Base-by-base conservation (phyloP, 805 yeast genomes). In the Lachancea cidri region DNA sequence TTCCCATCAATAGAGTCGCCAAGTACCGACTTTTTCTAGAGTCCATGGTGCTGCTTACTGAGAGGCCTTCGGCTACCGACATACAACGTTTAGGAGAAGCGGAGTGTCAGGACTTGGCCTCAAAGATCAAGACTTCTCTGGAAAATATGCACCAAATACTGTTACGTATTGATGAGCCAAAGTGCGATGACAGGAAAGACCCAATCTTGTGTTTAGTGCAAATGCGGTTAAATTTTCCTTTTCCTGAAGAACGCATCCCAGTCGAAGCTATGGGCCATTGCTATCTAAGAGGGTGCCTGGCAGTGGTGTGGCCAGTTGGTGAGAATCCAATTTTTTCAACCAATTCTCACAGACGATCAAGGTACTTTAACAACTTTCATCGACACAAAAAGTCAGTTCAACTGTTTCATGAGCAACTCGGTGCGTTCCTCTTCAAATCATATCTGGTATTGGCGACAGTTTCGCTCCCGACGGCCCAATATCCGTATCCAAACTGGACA, bases 1-100 rank as follows among this genome's bases (percentile, higher is more conserved):
- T 68, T 55, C 83, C 85, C 3, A 64, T 76, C 8, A 57, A 71
- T 31, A 57, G 83, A 46, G 61, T 74, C 6, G 57, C 71, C 3
- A 74, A 76, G 47, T 77, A 78, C 51, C 66, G 70, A 40, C 58
- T 78, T 27, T 66, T 78, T n/a, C 47, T 75, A n/a, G 74, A 72
- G 22, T 60, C 73, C 1, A 47, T 73, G 30, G 39, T 55, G 6
- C 64, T 67, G 29, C 51, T 38, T 24, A 37, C 45, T 2, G 41
- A 36, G 22, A 17, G 18, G 9, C 39, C 39, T 9, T 29, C 43
- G 35, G 25, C 32, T 17, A 42, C 38, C 3, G 41, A 42, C 17
- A 4, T 33, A 29, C 18, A 32, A 18, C 33, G 40, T 13, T 20
- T 41, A 2, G 44, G 32, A 16, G 33, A 41, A 13, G 5, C 29